These are phyloP conservation scores for Stemphylium lycopersici DNA, from an alignment of 2,329 filamentous ascomycete species.

Conservation along the genomic window DNA sequence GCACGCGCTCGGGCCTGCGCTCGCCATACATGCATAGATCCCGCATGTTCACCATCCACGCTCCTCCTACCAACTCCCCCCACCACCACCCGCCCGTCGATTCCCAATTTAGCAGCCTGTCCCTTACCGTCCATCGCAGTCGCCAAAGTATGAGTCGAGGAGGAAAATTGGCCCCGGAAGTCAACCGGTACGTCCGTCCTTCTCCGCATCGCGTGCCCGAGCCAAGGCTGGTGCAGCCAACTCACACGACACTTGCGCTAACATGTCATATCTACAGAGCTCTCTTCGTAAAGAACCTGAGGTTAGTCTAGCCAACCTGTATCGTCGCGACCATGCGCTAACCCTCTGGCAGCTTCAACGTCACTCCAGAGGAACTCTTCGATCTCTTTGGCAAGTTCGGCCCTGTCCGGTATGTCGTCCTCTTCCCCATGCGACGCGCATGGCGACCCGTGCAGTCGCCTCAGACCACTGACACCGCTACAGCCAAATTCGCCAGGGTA, in stretches of 20 bases:
- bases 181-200: constrained; percentile 79
- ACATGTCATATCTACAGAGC: constrained; percentile 65
- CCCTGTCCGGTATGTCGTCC: constrained; percentile 77
- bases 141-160: constrained; percentile 86
- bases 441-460: neutral
- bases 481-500: constrained; percentile 98
- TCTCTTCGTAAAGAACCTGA: constrained; percentile 99
- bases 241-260: constrained; percentile 41
- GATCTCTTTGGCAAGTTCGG: constrained; percentile 98
- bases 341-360: constrained; percentile 79
- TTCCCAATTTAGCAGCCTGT: constrained; percentile 30
- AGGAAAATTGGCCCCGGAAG: constrained; percentile 98
- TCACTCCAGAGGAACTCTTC: constrained; percentile 96
- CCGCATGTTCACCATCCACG: constrained; percentile 17
- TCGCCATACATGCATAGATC: constrained; percentile 12
- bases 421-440: constrained; percentile 13
- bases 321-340: constrained; percentile 12
- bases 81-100: constrained; percentile 16
- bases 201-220: constrained; percentile 21
- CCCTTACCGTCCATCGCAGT: constrained; percentile 28
- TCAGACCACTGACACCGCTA: constrained; percentile 27
- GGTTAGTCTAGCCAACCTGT: constrained; percentile 59
- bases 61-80: constrained; percentile 10
- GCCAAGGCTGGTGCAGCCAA: constrained; percentile 27
- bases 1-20: constrained; percentile 6